These are phyloP conservation scores for Suhomyces pyralidae DNA, from an alignment of 805 yeast genomes.

Conservation along the genomic window DNA sequence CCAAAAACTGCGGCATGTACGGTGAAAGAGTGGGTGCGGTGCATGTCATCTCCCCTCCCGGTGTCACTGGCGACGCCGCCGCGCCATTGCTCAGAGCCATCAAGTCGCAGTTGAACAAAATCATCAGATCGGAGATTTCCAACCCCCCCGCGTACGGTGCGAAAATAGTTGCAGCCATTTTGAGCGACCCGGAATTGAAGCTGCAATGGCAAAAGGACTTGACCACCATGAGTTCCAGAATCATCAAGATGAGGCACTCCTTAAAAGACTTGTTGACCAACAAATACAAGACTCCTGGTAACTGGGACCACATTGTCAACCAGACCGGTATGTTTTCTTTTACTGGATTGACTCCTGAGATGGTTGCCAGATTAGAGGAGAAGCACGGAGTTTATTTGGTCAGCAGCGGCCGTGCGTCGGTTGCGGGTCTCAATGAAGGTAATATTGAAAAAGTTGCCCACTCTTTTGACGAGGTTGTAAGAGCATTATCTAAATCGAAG, in stretches of 20 bases:
- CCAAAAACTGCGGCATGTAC: slow-evolving; percentile 94
- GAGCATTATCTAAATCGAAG: slow-evolving; percentile 17
- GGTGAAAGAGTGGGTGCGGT: slow-evolving; percentile 97
- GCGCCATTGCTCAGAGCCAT: slow-evolving; percentile 52
- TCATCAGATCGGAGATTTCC: slow-evolving; percentile 82
- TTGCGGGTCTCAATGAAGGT: slow-evolving; percentile 84
- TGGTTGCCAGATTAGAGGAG: slow-evolving; percentile 71
- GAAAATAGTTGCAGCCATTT: slow-evolving; percentile 74
- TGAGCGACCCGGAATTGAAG: slow-evolving; percentile 63
- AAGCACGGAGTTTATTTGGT: slow-evolving; percentile 82
- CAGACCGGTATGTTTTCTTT: slow-evolving; percentile 98
- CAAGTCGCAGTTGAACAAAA: slow-evolving; percentile 68
- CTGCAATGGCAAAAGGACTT: slow-evolving; percentile 83
- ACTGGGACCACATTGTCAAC: slow-evolving; percentile 84
- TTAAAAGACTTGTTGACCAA: slow-evolving; percentile 57
- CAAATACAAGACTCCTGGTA: slow-evolving; percentile 73
- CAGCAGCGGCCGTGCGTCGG: slow-evolving; percentile 82
- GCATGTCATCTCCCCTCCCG: slow-evolving; percentile 61
- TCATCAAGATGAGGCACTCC: slow-evolving; percentile 69
- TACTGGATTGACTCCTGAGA: slow-evolving; percentile 77
- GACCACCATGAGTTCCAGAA: slow-evolving; percentile 82
- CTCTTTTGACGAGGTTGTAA: slow-evolving; percentile 77
- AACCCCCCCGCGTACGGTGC: slow-evolving; percentile 97
- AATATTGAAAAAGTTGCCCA: slow-evolving; percentile 78
- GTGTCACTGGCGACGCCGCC: slow-evolving; percentile 19